phyloP scores from a whole-genome alignment of 768 basidiomycete species.

The Termitomyces titanicus region DNA sequence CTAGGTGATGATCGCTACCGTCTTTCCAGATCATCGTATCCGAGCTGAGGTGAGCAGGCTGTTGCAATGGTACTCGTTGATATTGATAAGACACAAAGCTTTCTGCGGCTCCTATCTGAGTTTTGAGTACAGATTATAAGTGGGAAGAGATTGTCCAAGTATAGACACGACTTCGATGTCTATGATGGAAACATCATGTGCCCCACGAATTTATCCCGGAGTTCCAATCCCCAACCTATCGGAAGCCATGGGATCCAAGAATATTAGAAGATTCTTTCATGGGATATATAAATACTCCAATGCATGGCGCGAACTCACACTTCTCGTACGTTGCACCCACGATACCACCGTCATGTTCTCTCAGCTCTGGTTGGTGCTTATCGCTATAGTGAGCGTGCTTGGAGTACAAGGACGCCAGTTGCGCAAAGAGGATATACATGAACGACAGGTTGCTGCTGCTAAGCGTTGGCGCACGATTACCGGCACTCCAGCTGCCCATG shows the following conservation, averaged over 20 bases:
- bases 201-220: background rate
- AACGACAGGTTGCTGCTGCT: conserved; percentile 44
- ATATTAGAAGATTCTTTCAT: background rate
- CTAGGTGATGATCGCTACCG: background rate
- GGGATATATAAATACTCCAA: background rate
- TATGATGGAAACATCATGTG: background rate
- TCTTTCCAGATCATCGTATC: background rate
- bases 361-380: conserved; percentile 13
- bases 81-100: background rate
- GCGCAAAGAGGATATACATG: conserved; percentile 39
- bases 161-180: background rate
- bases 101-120: background rate
- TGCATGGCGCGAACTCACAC: background rate
- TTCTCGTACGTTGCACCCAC: background rate
- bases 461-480: conserved; percentile 30
- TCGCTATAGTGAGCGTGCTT: conserved; percentile 15
- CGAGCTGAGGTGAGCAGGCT: background rate
- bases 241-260: background rate
- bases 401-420: conserved; percentile 27
- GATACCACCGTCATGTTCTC: conserved; percentile 11
- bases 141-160: background rate
- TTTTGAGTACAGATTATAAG: too few species aligned
- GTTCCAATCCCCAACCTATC: background rate
- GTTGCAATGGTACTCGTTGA: too few species aligned
- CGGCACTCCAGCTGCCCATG: conserved; percentile 4